A percentile compares a stretch with the other conserved stretches of the same genome.
Conservation (phyloP, 1,284 basidiomycete genomes). For the Termitomyces sp. region DNA sequence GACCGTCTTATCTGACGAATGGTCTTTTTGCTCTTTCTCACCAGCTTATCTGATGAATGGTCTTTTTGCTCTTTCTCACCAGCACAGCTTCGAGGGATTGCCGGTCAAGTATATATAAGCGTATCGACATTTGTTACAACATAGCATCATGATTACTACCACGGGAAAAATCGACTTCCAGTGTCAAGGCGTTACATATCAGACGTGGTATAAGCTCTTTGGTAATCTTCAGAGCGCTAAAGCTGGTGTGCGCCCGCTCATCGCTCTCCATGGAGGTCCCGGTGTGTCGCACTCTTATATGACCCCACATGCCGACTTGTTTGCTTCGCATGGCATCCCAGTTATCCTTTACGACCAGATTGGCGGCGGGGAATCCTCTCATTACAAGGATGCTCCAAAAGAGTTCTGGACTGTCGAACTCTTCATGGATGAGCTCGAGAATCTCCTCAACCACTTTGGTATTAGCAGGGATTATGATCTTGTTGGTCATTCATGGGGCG, state of each 20-base stretch:
- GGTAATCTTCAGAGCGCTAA: conserved; percentile 28
- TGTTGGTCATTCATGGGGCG: conserved; percentile 48
- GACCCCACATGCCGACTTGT: conserved; percentile 27
- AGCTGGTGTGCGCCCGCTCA: conserved; percentile 27
- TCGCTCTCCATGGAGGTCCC: conserved; percentile 43
- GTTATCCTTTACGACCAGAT: conserved; percentile 47
- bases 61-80: background rate
- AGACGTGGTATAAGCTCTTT: conserved; percentile 42
- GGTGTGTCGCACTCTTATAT: conserved; percentile 36
- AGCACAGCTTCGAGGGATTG: background rate
- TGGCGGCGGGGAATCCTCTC: conserved; percentile 41
- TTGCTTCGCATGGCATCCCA: conserved; percentile 26
- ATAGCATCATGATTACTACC: background rate
- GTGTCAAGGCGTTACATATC: conserved; percentile 17
- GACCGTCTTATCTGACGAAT: background rate
- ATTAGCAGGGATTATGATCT: conserved; percentile 34
- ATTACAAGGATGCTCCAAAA: conserved; percentile 35
- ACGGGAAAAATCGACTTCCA: conserved; percentile 16
- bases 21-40: background rate
- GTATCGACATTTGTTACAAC: background rate
- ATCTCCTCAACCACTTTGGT: conserved; percentile 34
- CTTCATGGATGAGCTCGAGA: conserved; percentile 43
- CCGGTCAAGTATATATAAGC: background rate
- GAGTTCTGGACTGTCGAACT: conserved; percentile 42
- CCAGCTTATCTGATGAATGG: background rate